Percentiles rank a stretch among this genome's conserved stretches.
Evolutionary conservation across 2,329 filamentous ascomycete genomes (phyloP).

Genomic region (Hymenoscyphus salicellus): DNA sequence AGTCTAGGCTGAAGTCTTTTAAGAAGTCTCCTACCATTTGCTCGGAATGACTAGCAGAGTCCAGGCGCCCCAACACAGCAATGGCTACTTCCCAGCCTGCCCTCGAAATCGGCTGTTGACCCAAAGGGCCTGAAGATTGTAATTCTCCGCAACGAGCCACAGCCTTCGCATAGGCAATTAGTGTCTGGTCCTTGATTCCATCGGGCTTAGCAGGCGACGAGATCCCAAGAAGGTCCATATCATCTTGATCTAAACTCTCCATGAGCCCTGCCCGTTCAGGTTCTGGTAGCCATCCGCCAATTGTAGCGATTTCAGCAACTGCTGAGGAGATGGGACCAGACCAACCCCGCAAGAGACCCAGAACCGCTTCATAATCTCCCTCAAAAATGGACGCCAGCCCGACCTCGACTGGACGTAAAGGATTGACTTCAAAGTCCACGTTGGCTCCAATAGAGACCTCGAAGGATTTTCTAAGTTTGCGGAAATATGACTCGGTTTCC

Average conservation of each 20-base stretch:
- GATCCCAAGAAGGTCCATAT: slow-evolving; percentile 77
- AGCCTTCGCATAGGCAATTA: slow-evolving; percentile 71
- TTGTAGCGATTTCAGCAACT: slow-evolving; percentile 78
- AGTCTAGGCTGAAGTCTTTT: slow-evolving; percentile 66
- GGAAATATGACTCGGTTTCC: slow-evolving; percentile 65
- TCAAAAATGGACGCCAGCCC: slow-evolving; percentile 80
- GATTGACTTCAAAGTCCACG: slow-evolving; percentile 74
- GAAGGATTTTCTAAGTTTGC: slow-evolving; percentile 69
- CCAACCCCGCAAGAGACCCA: slow-evolving; percentile 73
- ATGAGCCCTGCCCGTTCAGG: slow-evolving; percentile 55
- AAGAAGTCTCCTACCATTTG: slow-evolving; percentile 73
- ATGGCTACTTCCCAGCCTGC: slow-evolving; percentile 91
- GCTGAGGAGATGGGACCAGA: slow-evolving; percentile 76
- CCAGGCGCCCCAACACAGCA: slow-evolving; percentile 75
- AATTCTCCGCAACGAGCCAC: slow-evolving; percentile 53
- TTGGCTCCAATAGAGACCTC: slow-evolving; percentile 60
- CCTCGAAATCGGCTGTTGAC: slow-evolving; percentile 39
- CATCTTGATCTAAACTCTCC: slow-evolving; percentile 70
- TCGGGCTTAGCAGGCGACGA: slow-evolving; percentile 56
- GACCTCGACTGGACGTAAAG: slow-evolving; percentile 72
- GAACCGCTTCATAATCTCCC: slow-evolving; percentile 71
- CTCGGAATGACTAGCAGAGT: slow-evolving; percentile 68
- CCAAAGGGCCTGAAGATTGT: slow-evolving; percentile 20
- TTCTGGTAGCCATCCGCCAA: slow-evolving; percentile 76
- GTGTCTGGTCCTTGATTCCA: slow-evolving; percentile 74